Conservation (phyloP, 1,284 basidiomycete genomes). For the Ustilago bromivora region DNA sequence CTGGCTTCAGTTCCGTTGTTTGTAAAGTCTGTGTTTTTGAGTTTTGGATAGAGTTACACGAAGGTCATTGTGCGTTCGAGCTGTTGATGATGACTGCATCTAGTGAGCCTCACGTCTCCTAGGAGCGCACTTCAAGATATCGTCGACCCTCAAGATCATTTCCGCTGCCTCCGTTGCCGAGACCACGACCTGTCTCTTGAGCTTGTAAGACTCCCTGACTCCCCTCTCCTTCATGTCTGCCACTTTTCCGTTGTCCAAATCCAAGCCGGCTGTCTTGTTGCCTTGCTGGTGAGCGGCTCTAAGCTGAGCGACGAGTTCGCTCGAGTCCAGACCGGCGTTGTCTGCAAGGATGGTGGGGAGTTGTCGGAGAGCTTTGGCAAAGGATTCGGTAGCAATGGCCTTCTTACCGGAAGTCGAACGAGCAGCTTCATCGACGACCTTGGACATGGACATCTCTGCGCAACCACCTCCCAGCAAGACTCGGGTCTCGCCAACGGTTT, state of each 20-base stretch:
- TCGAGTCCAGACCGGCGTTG: constrained; percentile 96
- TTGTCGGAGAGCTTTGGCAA: constrained; percentile 87
- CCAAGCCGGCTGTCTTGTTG: constrained; percentile 84
- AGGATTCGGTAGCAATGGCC: constrained; percentile 92
- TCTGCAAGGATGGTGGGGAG: constrained; percentile 93
- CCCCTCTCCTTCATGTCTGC: constrained; percentile 90
- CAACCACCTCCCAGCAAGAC: constrained; percentile 95
- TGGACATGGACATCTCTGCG: constrained; percentile 97
- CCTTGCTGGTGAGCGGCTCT: constrained; percentile 96
- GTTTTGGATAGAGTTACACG: background rate
- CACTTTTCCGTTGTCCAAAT: constrained; percentile 87
- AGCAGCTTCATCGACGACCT: constrained; percentile 89
- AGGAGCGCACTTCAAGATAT: constrained; percentile 75
- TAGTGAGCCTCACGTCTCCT: constrained; percentile 74
- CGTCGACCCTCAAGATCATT: constrained; percentile 91
- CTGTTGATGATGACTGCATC: background rate
- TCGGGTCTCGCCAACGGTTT: constrained; percentile 96
- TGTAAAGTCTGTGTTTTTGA: background rate
- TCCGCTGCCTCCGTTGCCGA: constrained; percentile 97
- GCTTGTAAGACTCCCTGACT: constrained; percentile 95
- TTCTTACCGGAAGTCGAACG: constrained; percentile 91
- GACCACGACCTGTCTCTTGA: constrained; percentile 93
- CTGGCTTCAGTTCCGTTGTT: background rate
- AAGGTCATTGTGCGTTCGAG: background rate
- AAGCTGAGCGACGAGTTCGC: constrained; percentile 90